Percentiles rank a stretch among this genome's conserved stretches.
phyloP scores from a whole-genome alignment of 768 basidiomycete genomes.

The Obba rivulosa region DNA sequence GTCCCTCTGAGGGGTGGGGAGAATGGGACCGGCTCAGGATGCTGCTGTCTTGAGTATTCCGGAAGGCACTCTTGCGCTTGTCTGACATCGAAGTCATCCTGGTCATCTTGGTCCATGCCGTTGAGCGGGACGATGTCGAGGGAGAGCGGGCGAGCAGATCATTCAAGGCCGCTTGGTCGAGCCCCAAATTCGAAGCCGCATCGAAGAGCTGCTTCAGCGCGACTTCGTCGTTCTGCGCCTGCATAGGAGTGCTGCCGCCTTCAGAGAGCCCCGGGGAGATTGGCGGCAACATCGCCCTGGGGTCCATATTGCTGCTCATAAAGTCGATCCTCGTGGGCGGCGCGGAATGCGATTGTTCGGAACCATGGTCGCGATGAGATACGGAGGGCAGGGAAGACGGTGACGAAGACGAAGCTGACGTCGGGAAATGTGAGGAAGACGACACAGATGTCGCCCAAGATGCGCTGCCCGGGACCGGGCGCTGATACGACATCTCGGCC shows the following conservation, averaged over 20 bases:
- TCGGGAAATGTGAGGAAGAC: slow-evolving; percentile 7
- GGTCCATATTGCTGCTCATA: background rate
- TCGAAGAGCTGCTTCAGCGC: slow-evolving; percentile 71
- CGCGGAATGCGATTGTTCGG: slow-evolving; percentile 17
- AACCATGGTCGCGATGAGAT: background rate
- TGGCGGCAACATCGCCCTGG: too few species aligned
- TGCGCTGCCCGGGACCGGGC: background rate
- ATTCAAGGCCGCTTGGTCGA: slow-evolving; percentile 66
- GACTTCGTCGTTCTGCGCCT: slow-evolving; percentile 33
- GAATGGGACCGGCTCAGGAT: slow-evolving; percentile 7
- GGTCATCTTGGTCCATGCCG: slow-evolving; percentile 39
- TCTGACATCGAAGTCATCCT: slow-evolving; percentile 37
- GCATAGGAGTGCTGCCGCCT: slow-evolving; percentile 7
- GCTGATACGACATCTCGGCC: slow-evolving; percentile 11
- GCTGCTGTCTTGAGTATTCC: slow-evolving; percentile 10
- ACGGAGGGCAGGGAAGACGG: slow-evolving; percentile 9
- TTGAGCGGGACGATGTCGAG: slow-evolving; percentile 53
- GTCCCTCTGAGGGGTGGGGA: slow-evolving; percentile 19
- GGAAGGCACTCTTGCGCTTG: slow-evolving; percentile 20
- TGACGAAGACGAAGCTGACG: slow-evolving; percentile 4
- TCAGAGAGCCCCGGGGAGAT: too few species aligned
- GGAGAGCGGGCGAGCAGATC: slow-evolving; percentile 69
- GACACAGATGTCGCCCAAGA: slow-evolving; percentile 23
- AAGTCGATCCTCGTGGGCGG: slow-evolving; percentile 18
- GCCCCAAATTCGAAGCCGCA: slow-evolving; percentile 69